A percentile compares a stretch with the other conserved stretches of the same genome.
Evolutionary conservation across 306 rosid species (phyloP).

Genomic region (Sindora glabra): DNA sequence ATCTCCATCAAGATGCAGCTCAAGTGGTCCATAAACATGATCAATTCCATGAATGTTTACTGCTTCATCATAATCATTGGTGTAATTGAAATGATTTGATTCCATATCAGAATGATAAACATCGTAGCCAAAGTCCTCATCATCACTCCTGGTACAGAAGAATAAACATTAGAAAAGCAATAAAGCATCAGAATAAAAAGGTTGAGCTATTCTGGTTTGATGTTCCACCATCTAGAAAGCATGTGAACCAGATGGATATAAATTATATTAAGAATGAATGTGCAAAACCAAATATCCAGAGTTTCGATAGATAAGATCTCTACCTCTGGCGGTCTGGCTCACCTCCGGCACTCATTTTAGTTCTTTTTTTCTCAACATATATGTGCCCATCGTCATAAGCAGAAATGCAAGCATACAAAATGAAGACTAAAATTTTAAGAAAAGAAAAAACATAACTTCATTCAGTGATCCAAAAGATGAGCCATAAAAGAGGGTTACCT

Average conservation of each 20-base stretch:
- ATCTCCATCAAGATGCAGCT: slow-evolving; percentile 35
- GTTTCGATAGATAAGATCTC: not conserved
- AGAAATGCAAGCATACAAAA: too few relatives aligned
- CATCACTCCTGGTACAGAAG: slow-evolving; percentile 67
- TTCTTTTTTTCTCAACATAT: too few relatives aligned
- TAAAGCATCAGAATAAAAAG: slow-evolving; percentile 7
- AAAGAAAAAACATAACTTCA: not conserved
- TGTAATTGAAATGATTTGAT: slow-evolving; percentile 48
- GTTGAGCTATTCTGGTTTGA: not conserved
- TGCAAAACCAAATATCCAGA: slow-evolving; percentile 1
- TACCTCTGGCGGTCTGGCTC: too few relatives aligned
- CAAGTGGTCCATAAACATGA: slow-evolving; percentile 54
- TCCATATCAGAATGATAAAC: slow-evolving; percentile 54
- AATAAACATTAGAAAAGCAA: slow-evolving; percentile 24
- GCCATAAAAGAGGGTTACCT: slow-evolving; percentile 37
- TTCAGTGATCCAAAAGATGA: not conserved
- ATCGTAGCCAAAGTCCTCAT: slow-evolving; percentile 72
- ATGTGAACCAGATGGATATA: slow-evolving; percentile 7
- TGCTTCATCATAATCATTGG: slow-evolving; percentile 45
- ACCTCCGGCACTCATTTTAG: not conserved
- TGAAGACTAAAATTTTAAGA: too few relatives aligned
- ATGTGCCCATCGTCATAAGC: too few relatives aligned
- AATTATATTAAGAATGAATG: slow-evolving; percentile 8
- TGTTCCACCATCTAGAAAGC: not conserved
- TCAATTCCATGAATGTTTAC: slow-evolving; percentile 40